Evolutionary conservation across 257 asterid genomes (phyloP), one percentile per base, ranked within the genome.

Genomic region (Ehretia macrophylla): DNA sequence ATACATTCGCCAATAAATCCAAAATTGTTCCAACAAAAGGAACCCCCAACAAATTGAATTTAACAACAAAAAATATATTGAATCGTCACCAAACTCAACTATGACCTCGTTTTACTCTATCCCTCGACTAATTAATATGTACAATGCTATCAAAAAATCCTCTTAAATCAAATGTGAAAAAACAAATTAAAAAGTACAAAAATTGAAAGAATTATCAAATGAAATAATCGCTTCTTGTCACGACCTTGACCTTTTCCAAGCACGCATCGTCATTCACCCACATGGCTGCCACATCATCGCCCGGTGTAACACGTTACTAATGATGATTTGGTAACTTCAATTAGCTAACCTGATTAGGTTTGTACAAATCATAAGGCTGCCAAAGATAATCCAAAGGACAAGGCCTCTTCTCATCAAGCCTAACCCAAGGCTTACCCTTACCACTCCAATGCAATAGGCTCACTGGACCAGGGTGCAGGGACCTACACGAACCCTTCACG

Each of bases 371-470:
- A 48, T 75, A 75, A 1, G 81, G 77, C 47, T 59, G 68, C 81
- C 81, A 75, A 58, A 75, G 60, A 56, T 63, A 49, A 71, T 75
- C 81, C 81, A 75, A 67, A 39, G 77, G 77, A 56, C 81, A 75
- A 1, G 81, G 69, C 20, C 66, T 75, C 57, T 17, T 67, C 66
- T 75, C 69, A 51, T 75, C 81, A 1, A 75, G 68, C 65, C 81
- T 58, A 5, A 55, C 75, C 81, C 81, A 75, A 9, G 81, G 81
- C 68, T 75, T 75, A 17, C 81, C 77, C 47, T 67, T 75, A n/a
- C 81, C 81, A 60, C 81, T 75, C 81, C 81, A 75, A 53, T 75
- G 81, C 69, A 75, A 58, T 65, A 75, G 61, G 62, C 81, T 75
- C 51, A 75, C 81, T 27, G 73, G 71, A 32, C 81, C 81, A 14